Evolutionary conservation across 2,329 filamentous ascomycete genomes (phyloP).

Genomic region (Aspergillus fumigatus): DNA sequence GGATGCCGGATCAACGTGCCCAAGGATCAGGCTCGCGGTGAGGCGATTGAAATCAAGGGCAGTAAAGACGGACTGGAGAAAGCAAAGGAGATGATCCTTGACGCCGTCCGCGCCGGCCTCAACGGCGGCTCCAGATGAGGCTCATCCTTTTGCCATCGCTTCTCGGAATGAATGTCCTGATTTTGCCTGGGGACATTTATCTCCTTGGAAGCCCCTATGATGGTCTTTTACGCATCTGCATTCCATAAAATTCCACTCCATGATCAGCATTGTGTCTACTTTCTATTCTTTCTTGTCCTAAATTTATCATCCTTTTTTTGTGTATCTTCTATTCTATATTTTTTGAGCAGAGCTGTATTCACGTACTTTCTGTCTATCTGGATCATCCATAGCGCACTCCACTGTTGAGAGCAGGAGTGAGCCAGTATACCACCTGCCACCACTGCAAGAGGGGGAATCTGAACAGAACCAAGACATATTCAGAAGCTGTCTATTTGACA

Average conservation of each 20-base stretch:
- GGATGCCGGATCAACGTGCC: slow-evolving; percentile 93
- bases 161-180: background rate
- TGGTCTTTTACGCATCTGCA: background rate
- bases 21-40: slow-evolving; percentile 65
- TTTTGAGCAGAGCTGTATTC: background rate
- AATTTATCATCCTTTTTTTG: background rate
- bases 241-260: background rate
- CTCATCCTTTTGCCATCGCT: background rate
- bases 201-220: background rate
- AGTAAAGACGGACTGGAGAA: slow-evolving; percentile 74
- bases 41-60: slow-evolving; percentile 88
- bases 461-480: background rate
- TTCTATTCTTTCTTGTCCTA: background rate
- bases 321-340: background rate
- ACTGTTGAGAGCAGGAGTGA: background rate
- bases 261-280: background rate
- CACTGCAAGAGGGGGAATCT: background rate
- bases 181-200: background rate
- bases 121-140: slow-evolving; percentile 20
- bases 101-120: slow-evolving; percentile 59
- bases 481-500: background rate
- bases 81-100: slow-evolving; percentile 83
- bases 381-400: background rate
- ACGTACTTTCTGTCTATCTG: background rate
- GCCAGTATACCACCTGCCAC: background rate